These are phyloP conservation scores for Pseudocercospora fijiensis DNA, from an alignment of 2,329 filamentous ascomycete genomes.

Conservation along the genomic window DNA sequence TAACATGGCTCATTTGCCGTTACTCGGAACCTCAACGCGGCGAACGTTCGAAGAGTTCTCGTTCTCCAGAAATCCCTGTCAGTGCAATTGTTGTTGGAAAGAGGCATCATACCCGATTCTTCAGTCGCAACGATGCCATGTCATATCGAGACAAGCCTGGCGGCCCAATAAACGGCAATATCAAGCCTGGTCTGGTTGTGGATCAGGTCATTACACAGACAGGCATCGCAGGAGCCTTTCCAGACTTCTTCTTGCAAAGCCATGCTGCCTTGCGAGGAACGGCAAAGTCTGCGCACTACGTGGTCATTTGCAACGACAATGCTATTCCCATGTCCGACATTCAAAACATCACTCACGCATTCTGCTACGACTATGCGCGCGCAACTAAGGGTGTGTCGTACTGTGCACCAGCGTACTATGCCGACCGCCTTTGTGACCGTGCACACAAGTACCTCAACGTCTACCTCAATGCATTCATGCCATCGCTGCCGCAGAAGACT, in stretches of 20 bases:
- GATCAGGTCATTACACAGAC: too few species aligned
- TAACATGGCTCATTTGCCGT: too few species aligned
- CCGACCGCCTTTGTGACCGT: slow-evolving; percentile 43
- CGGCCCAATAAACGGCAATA: neutral
- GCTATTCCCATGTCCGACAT: slow-evolving; percentile 8
- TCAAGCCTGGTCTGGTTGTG: neutral
- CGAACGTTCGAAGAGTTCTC: neutral
- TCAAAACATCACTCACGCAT: slow-evolving; percentile 26
- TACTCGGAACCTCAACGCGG: neutral
- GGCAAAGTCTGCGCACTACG: slow-evolving; percentile 37
- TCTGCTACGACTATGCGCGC: slow-evolving; percentile 40
- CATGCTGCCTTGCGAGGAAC: slow-evolving; percentile 38
- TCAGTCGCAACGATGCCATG: slow-evolving; percentile 21
- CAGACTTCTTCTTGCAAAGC: slow-evolving; percentile 33
- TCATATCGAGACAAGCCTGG: neutral
- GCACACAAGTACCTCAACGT: too few species aligned
- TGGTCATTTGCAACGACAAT: slow-evolving; percentile 36
- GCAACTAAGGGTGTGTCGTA: slow-evolving; percentile 40
- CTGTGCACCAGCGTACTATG: slow-evolving; percentile 41
- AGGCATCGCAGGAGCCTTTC: too few species aligned
- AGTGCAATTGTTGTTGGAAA: slow-evolving; percentile 40
- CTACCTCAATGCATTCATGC: slow-evolving; percentile 31
- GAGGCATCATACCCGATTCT: slow-evolving; percentile 46
- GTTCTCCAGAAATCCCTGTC: neutral
- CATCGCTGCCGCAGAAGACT: too few species aligned